phyloP scores from a whole-genome alignment of 805 yeast genomes.

The Ogataea corticis region DNA sequence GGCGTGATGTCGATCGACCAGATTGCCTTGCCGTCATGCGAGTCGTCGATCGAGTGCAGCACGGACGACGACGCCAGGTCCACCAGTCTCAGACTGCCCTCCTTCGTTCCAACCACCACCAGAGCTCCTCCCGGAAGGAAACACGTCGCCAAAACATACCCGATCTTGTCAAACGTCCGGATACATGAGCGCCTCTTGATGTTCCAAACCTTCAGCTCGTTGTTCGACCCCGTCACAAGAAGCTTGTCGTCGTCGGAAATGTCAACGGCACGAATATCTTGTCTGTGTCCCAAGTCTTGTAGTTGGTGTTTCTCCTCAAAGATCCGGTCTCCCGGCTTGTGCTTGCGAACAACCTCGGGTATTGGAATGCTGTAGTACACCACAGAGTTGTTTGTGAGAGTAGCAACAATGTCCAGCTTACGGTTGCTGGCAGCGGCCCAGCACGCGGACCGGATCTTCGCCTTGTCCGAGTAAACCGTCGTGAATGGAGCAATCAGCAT shows the following conservation, averaged over 20 bases:
- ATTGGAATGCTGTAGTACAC: constrained; percentile 62
- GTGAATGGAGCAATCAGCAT: constrained; percentile 70
- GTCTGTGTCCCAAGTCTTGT: constrained; percentile 83
- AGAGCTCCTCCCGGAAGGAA: constrained; percentile 92
- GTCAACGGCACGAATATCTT: constrained; percentile 83
- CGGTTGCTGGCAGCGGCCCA: constrained; percentile 58
- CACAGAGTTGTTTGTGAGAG: constrained; percentile 72
- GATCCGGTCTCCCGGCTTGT: constrained; percentile 42
- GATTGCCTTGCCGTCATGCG: constrained; percentile 72
- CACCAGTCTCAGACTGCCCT: constrained; percentile 79
- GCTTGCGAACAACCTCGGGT: constrained; percentile 59
- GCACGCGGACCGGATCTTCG: constrained; percentile 64
- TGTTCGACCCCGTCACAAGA: constrained; percentile 88
- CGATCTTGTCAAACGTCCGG: constrained; percentile 79
- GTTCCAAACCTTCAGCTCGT: constrained; percentile 88
- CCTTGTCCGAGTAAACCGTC: constrained; percentile 55
- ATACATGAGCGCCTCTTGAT: constrained; percentile 69
- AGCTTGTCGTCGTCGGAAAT: constrained; percentile 78
- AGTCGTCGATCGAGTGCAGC: constrained; percentile 67
- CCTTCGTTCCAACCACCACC: constrained; percentile 84
- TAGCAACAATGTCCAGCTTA: constrained; percentile 57
- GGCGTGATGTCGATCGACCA: constrained; percentile 89
- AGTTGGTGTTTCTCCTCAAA: constrained; percentile 52
- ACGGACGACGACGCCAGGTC: constrained; percentile 83
- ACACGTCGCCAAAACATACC: constrained; percentile 76